These are phyloP conservation scores for Porogramme epimiltina DNA, from an alignment of 1,284 basidiomycete species.

Conservation along the genomic window DNA sequence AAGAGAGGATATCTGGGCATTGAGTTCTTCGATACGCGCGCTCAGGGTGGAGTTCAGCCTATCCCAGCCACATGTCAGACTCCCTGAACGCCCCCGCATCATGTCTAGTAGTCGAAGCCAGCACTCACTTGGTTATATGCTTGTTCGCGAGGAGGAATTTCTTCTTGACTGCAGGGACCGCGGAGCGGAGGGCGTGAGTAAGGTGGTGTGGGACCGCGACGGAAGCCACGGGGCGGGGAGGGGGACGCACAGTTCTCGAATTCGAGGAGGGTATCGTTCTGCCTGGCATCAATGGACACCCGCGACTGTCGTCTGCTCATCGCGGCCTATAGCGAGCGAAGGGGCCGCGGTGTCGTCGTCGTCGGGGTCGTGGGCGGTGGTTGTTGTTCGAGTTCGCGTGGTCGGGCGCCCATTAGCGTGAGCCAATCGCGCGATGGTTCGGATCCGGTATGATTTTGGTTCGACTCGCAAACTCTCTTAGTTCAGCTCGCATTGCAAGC, in stretches of 20 bases:
- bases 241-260: slow-evolving; percentile 75
- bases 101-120: neutral
- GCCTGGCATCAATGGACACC: slow-evolving; percentile 62
- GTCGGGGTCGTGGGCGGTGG: slow-evolving; percentile 17
- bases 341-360: slow-evolving; percentile 6
- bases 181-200: slow-evolving; percentile 14
- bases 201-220: slow-evolving; percentile 22
- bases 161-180: slow-evolving; percentile 70
- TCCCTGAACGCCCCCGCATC: neutral
- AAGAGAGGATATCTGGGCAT: slow-evolving; percentile 75
- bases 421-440: neutral
- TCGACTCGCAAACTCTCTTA: slow-evolving; percentile 1
- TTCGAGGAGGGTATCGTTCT: slow-evolving; percentile 78
- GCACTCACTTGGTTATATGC: slow-evolving; percentile 79
- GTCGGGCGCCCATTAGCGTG: slow-evolving; percentile 5
- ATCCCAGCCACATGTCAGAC: slow-evolving; percentile 6
- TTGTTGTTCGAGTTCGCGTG: slow-evolving; percentile 22
- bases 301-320: slow-evolving; percentile 84
- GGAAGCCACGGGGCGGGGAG: slow-evolving; percentile 6
- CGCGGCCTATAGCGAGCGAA: slow-evolving; percentile 36
- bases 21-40: slow-evolving; percentile 80
- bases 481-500: slow-evolving; percentile 1
- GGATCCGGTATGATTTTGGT: slow-evolving; percentile 2
- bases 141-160: slow-evolving; percentile 87
- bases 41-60: slow-evolving; percentile 84